phyloP scores from a whole-genome alignment of 176 grass and related monocot species.

The Oryza brachyantha region DNA sequence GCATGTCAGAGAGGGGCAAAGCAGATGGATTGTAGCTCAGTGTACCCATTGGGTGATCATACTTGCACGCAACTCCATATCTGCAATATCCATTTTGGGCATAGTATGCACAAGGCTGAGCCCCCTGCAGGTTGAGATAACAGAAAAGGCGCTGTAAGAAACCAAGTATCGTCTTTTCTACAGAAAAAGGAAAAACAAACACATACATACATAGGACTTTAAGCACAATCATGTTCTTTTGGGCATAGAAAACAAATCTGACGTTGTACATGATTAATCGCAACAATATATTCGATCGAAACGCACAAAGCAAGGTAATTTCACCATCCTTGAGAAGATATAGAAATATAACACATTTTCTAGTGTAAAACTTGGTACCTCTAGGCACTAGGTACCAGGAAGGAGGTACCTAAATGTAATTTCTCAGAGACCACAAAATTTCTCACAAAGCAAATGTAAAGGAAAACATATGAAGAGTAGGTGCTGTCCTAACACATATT shows the following conservation, averaged over 20 bases:
- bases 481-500: not conserved
- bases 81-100: conserved; percentile 78
- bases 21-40: conserved; percentile 68
- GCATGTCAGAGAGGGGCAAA: conserved; percentile 56
- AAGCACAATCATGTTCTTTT: not conserved
- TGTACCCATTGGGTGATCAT: conserved; percentile 72
- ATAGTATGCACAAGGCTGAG: conserved; percentile 72
- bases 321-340: no score
- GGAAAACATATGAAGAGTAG: not conserved
- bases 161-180: not conserved
- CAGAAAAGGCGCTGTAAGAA: conserved; percentile 31
- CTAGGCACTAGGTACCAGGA: no score
- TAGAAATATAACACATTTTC: no score
- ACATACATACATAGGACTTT: not conserved
- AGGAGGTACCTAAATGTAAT: no score
- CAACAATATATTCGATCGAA: not conserved
- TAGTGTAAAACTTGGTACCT: no score
- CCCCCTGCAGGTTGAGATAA: conserved; percentile 49
- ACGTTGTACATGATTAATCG: not conserved
- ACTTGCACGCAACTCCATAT: conserved; percentile 81
- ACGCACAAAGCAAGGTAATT: no score
- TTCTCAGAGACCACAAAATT: no score
- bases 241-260: conserved; percentile 14
- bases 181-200: not conserved
- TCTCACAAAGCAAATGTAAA: not conserved